Percentiles rank a stretch among this genome's conserved stretches.
These are phyloP conservation scores for Lophiostoma macrostomum DNA, from an alignment of 495 filamentous ascomycete genomes.

Conservation along the genomic window DNA sequence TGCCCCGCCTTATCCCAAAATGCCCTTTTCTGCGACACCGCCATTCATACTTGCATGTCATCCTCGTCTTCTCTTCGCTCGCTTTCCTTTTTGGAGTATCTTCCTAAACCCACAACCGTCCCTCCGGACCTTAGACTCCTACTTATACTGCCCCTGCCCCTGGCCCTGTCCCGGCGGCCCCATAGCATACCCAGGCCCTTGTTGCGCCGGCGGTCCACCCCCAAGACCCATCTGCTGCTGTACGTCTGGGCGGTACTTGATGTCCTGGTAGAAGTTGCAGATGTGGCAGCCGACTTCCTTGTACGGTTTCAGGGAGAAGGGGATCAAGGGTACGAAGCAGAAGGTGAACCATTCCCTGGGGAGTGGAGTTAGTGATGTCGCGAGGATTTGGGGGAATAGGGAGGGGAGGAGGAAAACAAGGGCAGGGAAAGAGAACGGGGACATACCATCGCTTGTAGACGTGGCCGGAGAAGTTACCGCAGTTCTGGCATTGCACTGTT, in stretches of 20 bases:
- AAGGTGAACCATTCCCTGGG: conserved; percentile 47
- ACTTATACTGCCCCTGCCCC: not conserved
- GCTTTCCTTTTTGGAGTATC: too few species aligned
- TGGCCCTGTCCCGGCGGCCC: not conserved
- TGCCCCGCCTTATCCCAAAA: too few species aligned
- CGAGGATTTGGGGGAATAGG: not conserved
- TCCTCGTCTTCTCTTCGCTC: too few species aligned
- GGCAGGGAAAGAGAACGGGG: conserved; percentile 1
- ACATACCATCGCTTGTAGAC: conserved; percentile 40
- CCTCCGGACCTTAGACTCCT: too few species aligned
- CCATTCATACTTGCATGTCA: too few species aligned
- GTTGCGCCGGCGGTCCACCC: not conserved
- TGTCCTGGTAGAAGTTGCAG: conserved; percentile 45
- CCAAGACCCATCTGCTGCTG: conserved; percentile 35
- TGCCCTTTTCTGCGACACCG: too few species aligned
- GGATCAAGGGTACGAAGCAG: conserved; percentile 46
- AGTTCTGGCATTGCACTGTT: conserved; percentile 46
- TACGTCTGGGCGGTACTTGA: conserved; percentile 44
- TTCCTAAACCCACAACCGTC: not conserved
- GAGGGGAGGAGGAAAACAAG: not conserved
- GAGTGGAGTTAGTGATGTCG: not conserved
- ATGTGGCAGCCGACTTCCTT: conserved; percentile 43
- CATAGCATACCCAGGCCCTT: conserved; percentile 4
- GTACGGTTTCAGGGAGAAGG: conserved; percentile 42
- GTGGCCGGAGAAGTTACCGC: conserved; percentile 41